These are phyloP conservation scores for Paxillus involutus DNA, from an alignment of 768 basidiomycete genomes.

Conservation along the genomic window DNA sequence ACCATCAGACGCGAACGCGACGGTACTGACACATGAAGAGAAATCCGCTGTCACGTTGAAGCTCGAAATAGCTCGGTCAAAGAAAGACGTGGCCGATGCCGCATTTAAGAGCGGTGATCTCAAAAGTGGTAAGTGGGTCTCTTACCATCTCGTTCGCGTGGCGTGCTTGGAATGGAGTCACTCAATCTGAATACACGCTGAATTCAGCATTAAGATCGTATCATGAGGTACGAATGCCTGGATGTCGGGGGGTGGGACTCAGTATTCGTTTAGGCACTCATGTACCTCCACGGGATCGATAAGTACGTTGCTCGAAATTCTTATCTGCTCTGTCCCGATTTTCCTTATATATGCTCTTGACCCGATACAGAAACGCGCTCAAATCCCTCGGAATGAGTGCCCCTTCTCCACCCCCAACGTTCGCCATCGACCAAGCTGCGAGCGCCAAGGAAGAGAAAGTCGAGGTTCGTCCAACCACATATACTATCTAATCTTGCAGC, in stretches of 20 bases:
- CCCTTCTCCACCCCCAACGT: conserved; percentile 6
- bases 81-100: conserved; percentile 65
- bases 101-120: conserved; percentile 68
- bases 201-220: conserved; percentile 64
- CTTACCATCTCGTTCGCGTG: not conserved
- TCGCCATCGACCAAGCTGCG: conserved; percentile 30
- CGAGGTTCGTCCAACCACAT: conserved; percentile 46
- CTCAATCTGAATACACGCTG: not conserved
- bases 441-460: conserved; percentile 53
- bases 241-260: conserved; percentile 1
- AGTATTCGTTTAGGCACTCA: conserved; percentile 48
- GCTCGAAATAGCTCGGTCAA: conserved; percentile 58
- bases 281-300: conserved; percentile 76
- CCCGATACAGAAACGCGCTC: conserved; percentile 48
- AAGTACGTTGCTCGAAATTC: conserved; percentile 49
- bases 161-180: not conserved
- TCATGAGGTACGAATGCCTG: conserved; percentile 55
- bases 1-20: conserved; percentile 22
- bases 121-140: conserved; percentile 49
- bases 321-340: not conserved
- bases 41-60: conserved; percentile 43
- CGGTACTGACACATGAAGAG: conserved; percentile 16
- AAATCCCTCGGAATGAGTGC: conserved; percentile 46
- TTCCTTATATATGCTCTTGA: conserved; percentile 1
- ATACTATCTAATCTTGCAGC: not conserved